phyloP scores from a whole-genome alignment of 768 basidiomycete species.

The Cystofilobasidium capitatum region DNA sequence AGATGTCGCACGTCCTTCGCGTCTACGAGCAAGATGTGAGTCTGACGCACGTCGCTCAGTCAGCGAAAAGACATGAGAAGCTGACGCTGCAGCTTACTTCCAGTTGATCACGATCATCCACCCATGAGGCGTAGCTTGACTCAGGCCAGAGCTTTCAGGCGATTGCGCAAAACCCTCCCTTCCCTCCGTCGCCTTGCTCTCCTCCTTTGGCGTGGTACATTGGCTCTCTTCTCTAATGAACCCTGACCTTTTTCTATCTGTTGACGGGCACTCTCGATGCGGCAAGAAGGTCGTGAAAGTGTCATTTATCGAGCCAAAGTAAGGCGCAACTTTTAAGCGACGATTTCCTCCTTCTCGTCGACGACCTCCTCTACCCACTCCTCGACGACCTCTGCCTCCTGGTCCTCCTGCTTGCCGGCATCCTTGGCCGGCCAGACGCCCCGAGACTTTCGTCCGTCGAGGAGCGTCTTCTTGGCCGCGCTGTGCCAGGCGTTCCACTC shows the following conservation, averaged over 20 bases:
- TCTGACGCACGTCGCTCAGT: not conserved
- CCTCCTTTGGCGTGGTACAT: too few species aligned
- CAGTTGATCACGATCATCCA: conserved; percentile 9
- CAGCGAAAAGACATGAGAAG: not conserved
- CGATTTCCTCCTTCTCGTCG: conserved; percentile 76
- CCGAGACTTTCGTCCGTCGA: conserved; percentile 47
- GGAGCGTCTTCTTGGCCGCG: conserved; percentile 57
- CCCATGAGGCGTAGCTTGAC: not conserved
- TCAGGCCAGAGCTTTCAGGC: too few species aligned
- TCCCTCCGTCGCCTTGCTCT: too few species aligned
- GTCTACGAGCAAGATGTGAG: conserved; percentile 16
- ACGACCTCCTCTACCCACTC: conserved; percentile 89
- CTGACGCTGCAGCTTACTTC: not conserved
- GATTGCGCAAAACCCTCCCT: too few species aligned
- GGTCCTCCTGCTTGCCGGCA: conserved; percentile 33
- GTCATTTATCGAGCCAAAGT: not conserved
- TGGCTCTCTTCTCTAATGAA: not conserved
- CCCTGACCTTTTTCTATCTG: too few species aligned
- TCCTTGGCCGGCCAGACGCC: conserved; percentile 34
- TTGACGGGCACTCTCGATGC: too few species aligned
- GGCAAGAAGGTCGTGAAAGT: not conserved
- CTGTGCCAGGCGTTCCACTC: conserved; percentile 98
- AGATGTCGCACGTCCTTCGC: conserved; percentile 13
- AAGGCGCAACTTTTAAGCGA: conserved; percentile 25
- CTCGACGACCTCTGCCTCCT: conserved; percentile 65